Percentiles rank a stretch among this genome's conserved stretches.
phyloP scores from a whole-genome alignment of 1,284 basidiomycete genomes.

The Ceratobasidium sp. region DNA sequence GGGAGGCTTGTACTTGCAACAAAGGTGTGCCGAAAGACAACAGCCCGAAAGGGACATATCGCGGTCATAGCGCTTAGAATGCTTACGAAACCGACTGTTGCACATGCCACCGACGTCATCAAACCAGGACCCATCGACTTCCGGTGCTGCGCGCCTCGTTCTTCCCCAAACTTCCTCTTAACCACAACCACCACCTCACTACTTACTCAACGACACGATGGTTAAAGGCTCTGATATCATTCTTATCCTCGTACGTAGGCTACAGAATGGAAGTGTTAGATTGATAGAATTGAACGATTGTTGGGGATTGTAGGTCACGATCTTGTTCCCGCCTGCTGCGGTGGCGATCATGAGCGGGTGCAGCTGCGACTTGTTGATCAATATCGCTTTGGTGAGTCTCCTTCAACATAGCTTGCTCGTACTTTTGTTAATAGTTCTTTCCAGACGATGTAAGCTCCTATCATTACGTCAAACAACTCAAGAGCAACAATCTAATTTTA shows the following conservation, averaged over 20 bases:
- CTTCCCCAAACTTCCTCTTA: neutral
- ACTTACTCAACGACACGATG: constrained; percentile 48
- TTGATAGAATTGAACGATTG: neutral
- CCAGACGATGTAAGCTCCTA: constrained; percentile 40
- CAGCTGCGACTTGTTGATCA: constrained; percentile 63
- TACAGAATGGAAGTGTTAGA: neutral
- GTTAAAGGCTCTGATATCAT: constrained; percentile 70
- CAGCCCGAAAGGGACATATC: neutral
- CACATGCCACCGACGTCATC: constrained; percentile 23
- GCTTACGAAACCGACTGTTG: neutral
- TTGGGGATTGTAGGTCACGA: constrained; percentile 70
- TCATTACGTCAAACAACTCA: neutral
- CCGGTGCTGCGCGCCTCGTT: neutral
- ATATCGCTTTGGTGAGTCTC: constrained; percentile 56
- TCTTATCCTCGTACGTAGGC: constrained; percentile 56
- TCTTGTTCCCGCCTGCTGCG: constrained; percentile 78
- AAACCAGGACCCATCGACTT: neutral
- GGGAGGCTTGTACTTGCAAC: no score
- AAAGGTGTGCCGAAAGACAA: no score
- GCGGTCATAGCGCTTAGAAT: neutral
- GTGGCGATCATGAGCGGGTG: constrained; percentile 66
- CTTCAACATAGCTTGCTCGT: neutral
- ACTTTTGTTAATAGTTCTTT: neutral
- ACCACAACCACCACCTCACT: constrained; percentile 25
- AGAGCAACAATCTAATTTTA: neutral